phyloP scores from a whole-genome alignment of 1,284 basidiomycete genomes.

The Entoloma clypeatum region DNA sequence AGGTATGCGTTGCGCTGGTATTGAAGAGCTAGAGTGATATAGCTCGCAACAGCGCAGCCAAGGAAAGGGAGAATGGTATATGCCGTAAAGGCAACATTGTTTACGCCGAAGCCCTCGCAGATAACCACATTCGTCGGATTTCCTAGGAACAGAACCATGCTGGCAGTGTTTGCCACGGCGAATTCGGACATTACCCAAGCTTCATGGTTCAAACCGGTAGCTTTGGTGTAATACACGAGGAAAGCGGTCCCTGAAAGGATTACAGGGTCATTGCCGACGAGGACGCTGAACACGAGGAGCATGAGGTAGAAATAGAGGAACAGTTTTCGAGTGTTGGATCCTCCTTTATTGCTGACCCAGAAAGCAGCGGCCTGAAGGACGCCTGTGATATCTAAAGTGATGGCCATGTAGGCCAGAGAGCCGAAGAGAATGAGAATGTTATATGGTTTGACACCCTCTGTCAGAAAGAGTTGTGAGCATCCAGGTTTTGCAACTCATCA shows the following conservation, averaged over 20 bases:
- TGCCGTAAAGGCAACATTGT: conserved; percentile 66
- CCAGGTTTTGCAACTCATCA: conserved; percentile 12
- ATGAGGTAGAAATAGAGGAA: conserved; percentile 81
- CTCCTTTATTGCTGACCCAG: conserved; percentile 79
- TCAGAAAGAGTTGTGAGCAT: not conserved
- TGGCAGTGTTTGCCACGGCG: conserved; percentile 78
- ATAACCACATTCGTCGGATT: conserved; percentile 76
- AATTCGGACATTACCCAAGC: conserved; percentile 57
- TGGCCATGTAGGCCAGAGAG: conserved; percentile 90
- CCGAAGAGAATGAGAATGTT: conserved; percentile 94
- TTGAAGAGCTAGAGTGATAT: conserved; percentile 50
- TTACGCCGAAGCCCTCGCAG: conserved; percentile 60
- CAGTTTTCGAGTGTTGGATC: conserved; percentile 65
- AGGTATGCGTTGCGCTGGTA: conserved; percentile 53
- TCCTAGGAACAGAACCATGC: conserved; percentile 65
- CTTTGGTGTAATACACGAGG: conserved; percentile 29
- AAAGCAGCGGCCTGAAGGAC: conserved; percentile 86
- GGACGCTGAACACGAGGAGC: conserved; percentile 73
- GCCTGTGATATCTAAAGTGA: conserved; percentile 90
- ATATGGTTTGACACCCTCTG: conserved; percentile 81
- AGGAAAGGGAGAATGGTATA: conserved; percentile 73
- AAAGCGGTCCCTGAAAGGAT: conserved; percentile 71
- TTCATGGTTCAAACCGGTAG: conserved; percentile 33
- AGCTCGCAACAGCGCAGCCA: conserved; percentile 56
- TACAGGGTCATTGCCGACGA: conserved; percentile 93